These are phyloP conservation scores for Daldinia childiae DNA, from an alignment of 495 filamentous ascomycete species.

Conservation along the genomic window DNA sequence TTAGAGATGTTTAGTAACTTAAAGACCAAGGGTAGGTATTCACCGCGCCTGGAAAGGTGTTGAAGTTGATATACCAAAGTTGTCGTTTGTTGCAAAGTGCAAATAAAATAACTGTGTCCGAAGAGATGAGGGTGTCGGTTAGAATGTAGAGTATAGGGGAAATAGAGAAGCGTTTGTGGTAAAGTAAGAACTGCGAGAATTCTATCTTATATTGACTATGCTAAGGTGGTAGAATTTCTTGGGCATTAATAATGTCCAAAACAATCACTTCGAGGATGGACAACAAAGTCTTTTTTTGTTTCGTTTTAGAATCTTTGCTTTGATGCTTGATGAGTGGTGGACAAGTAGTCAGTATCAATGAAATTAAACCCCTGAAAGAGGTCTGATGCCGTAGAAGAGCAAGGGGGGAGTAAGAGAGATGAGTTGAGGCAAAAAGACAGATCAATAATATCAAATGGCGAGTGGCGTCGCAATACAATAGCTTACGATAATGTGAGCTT, in stretches of 20 bases:
- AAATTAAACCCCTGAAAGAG: constrained; percentile 29
- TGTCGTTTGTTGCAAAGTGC: constrained; percentile 6
- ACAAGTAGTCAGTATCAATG: constrained; percentile 34
- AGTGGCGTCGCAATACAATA: not conserved
- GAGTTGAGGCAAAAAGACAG: not conserved
- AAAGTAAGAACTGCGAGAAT: constrained; percentile 51
- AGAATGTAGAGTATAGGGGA: constrained; percentile 32
- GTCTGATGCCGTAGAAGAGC: constrained; percentile 9
- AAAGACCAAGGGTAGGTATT: constrained; percentile 27
- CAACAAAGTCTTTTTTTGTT: constrained; percentile 29
- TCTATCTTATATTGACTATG: constrained; percentile 64
- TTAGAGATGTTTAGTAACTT: constrained; percentile 8
- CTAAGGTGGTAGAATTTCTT: constrained; percentile 49
- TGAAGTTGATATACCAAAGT: not conserved
- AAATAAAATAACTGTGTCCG: constrained; percentile 27
- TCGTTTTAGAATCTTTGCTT: not conserved
- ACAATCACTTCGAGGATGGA: constrained; percentile 14
- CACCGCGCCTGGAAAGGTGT: constrained; percentile 22
- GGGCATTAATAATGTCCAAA: not conserved
- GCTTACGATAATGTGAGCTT: not conserved
- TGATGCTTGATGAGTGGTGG: constrained; percentile 16
- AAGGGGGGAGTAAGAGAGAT: constrained; percentile 13
- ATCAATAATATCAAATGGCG: not conserved
- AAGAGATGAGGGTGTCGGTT: constrained; percentile 27
- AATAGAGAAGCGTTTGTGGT: constrained; percentile 36